Conservation (phyloP, 1,284 basidiomycete species). For the Tylopilus sp. region DNA sequence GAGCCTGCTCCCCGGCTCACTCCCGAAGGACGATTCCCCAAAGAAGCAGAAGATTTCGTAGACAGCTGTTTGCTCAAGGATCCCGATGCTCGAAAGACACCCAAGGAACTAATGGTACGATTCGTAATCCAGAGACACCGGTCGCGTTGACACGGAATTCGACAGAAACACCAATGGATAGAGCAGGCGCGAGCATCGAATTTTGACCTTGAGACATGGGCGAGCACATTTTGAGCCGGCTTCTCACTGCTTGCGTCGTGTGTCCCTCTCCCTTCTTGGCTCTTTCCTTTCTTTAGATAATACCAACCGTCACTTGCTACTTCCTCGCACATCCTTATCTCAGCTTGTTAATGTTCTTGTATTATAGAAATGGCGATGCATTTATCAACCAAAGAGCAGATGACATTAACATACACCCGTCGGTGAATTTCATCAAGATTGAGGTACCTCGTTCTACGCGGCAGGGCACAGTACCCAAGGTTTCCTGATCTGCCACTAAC, state of each 20-base stretch:
- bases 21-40: slow-evolving; percentile 71
- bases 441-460: no score
- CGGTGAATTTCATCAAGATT: no score
- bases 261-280: slow-evolving; percentile 16
- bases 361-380: slow-evolving; percentile 37
- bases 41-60: slow-evolving; percentile 77
- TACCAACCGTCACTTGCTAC: slow-evolving; percentile 38
- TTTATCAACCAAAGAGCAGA: no score
- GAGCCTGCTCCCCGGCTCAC: slow-evolving; percentile 88
- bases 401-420: no score
- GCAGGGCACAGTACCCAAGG: no score
- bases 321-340: slow-evolving; percentile 42
- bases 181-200: slow-evolving; percentile 54
- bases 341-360: slow-evolving; percentile 40
- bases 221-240: slow-evolving; percentile 58
- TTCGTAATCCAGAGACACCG: neutral
- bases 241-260: slow-evolving; percentile 27
- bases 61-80: slow-evolving; percentile 87
- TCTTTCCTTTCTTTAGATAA: slow-evolving; percentile 31
- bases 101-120: slow-evolving; percentile 81
- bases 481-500: no score
- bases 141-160: slow-evolving; percentile 15
- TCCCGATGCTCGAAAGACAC: slow-evolving; percentile 75
- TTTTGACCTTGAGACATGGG: slow-evolving; percentile 69
- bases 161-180: slow-evolving; percentile 67